Conservation (phyloP, 768 basidiomycete genomes). For the Candolleomyces eurysporus region DNA sequence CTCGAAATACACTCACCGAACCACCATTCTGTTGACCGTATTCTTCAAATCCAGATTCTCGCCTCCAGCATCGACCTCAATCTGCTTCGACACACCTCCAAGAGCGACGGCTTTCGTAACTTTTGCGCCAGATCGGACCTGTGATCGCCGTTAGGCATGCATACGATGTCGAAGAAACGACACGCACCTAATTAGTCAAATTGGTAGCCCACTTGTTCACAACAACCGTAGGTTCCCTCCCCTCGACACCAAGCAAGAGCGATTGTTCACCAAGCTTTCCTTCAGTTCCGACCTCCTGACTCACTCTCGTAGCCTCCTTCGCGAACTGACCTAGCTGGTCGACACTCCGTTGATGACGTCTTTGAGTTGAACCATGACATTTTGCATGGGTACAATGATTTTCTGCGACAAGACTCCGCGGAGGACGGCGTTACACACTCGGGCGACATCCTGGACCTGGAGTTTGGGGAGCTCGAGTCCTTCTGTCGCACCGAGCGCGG, state of each 20-base stretch:
- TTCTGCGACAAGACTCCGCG: constrained; percentile 69
- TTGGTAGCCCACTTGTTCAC: constrained; percentile 82
- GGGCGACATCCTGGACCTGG: constrained; percentile 74
- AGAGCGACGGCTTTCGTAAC: constrained; percentile 94
- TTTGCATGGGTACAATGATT: constrained; percentile 71
- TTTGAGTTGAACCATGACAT: constrained; percentile 76
- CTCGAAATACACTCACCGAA: no score
- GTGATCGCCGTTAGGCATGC: neutral
- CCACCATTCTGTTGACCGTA: constrained; percentile 60
- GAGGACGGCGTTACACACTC: constrained; percentile 76
- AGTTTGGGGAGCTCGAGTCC: constrained; percentile 75
- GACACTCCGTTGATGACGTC: constrained; percentile 63
- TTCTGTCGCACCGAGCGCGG: constrained; percentile 60
- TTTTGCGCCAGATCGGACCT: constrained; percentile 82
- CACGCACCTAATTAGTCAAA: constrained; percentile 61
- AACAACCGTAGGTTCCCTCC: constrained; percentile 78
- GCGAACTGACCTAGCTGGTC: constrained; percentile 82
- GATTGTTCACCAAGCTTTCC: constrained; percentile 86
- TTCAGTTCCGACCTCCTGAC: constrained; percentile 83
- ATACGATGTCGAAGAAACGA: neutral
- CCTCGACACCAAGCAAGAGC: constrained; percentile 83
- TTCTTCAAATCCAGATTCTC: constrained; percentile 85
- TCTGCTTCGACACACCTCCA: constrained; percentile 86
- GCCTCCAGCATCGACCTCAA: constrained; percentile 87
- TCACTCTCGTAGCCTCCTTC: constrained; percentile 84